Base-by-base conservation (phyloP, 1,284 basidiomycete species). In the Trichosporon asahii region DNA sequence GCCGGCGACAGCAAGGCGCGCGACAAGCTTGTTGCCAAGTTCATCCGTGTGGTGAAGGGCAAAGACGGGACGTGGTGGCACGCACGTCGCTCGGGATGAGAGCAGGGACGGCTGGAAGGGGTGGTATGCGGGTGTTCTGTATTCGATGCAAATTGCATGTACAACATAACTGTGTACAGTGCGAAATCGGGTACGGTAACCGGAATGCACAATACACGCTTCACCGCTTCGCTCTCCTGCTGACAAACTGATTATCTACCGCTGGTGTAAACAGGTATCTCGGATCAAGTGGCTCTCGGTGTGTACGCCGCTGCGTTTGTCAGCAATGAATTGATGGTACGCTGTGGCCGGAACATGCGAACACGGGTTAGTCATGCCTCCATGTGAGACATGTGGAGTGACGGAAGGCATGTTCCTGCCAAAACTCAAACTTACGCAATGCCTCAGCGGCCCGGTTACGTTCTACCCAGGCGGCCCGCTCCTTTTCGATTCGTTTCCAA, bases 11-110 rank as follows among this genome's bases (percentile, higher is more conserved):
- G 85, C n/a, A 95, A 95, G 82, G 93, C 93, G 75, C 85, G 90
- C 61, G 94, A 97, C 77, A 93, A 90, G 81, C 79, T 96, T 71
- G 84, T 96, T 40, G 87, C 93, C 61, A 96, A 94, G 83, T 92
- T 91, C 79, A 91, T 93, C 29, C 85, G 94, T 63, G 88, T 90
- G 3, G 87, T 90, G 46, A 91, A 90, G 69, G 90, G 91, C 85
- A 88, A 44, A 89, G 89, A n/a, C 31, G 79, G 76, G 49, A 66
- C 69, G 15, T 81, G 80, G 80, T 84, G 80, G 82, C 80, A 79
- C 73, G 80, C 82, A 1, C 73, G 82, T 18, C 69, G 80, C 23
- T 77, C 75, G n/a, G 76, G 74, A 12, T 78, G 70, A 68, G 60
- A 9, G 44, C 35, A 12, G 35, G 35, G 11, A 37, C 35, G 35